phyloP scores from a whole-genome alignment of 2,329 filamentous ascomycete species.

The Fusarium fracticaudum region DNA sequence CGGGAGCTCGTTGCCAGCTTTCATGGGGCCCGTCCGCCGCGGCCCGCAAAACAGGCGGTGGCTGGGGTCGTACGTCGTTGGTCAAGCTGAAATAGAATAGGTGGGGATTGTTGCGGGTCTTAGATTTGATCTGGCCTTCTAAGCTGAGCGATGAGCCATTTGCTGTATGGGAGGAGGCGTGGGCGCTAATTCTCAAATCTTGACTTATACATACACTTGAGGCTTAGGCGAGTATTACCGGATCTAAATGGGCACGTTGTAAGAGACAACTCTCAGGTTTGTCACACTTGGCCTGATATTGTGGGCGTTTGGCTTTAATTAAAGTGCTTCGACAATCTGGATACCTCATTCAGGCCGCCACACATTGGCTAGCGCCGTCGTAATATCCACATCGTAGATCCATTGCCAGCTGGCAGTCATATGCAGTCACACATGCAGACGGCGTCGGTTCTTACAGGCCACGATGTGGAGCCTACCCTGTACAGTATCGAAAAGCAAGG shows the following conservation, averaged over 20 bases:
- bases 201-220: not conserved
- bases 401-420: conserved; percentile 46
- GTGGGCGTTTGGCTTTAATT: conserved; percentile 23
- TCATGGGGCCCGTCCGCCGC: conserved; percentile 40
- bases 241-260: conserved; percentile 4
- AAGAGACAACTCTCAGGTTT: conserved; percentile 24
- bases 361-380: conserved; percentile 38
- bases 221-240: not conserved
- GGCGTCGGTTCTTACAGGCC: not conserved
- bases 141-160: conserved; percentile 7
- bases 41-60: conserved; percentile 44
- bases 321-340: conserved; percentile 8
- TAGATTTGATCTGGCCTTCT: conserved; percentile 40
- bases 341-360: conserved; percentile 42
- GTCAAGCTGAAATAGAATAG: conserved; percentile 26
- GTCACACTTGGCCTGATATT: conserved; percentile 15
- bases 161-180: not conserved
- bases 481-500: conserved; percentile 3
- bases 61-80: conserved; percentile 42
- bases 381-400: conserved; percentile 34
- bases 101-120: conserved; percentile 25
- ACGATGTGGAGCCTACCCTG: conserved; percentile 23
- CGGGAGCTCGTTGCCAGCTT: conserved; percentile 37
- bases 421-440: conserved; percentile 41
- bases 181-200: conserved; percentile 13